Conservation (phyloP, 1,284 basidiomycete genomes). For the Rhodotorula sp. region DNA sequence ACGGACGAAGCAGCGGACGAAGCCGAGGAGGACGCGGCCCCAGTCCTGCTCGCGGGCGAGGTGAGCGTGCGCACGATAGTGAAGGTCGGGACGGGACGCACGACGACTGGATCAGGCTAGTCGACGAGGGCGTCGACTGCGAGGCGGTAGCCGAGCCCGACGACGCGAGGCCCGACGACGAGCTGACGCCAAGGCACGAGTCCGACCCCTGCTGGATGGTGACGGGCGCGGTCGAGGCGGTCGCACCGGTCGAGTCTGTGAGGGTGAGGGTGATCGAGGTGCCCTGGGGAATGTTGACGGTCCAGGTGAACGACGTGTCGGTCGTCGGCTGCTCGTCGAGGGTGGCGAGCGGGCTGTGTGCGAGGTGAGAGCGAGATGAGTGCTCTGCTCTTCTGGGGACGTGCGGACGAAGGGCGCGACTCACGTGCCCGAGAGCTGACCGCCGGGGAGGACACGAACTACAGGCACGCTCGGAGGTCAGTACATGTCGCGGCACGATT, state of each 20-base stretch:
- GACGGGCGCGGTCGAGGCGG: constrained; percentile 14
- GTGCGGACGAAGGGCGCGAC: background rate
- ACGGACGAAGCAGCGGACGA: background rate
- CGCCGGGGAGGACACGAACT: constrained; percentile 33
- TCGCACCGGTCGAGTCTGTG: constrained; percentile 45
- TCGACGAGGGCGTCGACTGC: background rate
- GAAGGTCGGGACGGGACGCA: background rate
- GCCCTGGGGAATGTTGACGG: constrained; percentile 47
- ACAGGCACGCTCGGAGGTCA: background rate
- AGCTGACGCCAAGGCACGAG: constrained; percentile 8
- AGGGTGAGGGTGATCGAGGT: constrained; percentile 49
- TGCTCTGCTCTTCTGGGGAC: background rate
- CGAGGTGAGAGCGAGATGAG: background rate
- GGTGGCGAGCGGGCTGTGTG: constrained; percentile 15
- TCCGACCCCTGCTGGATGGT: background rate
- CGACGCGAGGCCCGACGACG: background rate
- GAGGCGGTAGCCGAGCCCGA: constrained; percentile 1
- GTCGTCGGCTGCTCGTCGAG: constrained; percentile 12
- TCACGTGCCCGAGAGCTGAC: constrained; percentile 20
- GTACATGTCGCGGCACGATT: background rate
- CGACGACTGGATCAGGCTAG: background rate
- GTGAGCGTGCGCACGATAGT: no score
- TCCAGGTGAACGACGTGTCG: constrained; percentile 42
- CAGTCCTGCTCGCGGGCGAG: background rate
- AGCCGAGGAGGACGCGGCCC: background rate